These are phyloP conservation scores for Malus sieversii DNA, from an alignment of 306 rosid genomes.

Conservation along the genomic window DNA sequence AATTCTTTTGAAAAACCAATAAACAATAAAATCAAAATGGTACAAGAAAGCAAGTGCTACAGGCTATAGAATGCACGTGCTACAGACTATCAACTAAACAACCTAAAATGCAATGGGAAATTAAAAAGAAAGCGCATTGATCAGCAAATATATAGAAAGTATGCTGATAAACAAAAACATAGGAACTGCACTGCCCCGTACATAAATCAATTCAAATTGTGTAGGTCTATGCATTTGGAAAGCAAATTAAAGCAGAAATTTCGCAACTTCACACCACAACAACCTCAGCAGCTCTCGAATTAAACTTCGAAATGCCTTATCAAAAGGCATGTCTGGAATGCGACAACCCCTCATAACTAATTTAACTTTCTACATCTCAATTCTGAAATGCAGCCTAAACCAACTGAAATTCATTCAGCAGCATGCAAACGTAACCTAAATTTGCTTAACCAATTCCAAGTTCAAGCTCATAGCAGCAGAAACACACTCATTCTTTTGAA, in stretches of 20 bases:
- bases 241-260: no score
- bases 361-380: neutral
- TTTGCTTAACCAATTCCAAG: neutral
- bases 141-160: accelerated
- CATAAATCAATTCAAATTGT: no score
- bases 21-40: neutral
- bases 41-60: neutral
- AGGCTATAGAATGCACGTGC: neutral
- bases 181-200: no score
- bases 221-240: no score
- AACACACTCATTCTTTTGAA: neutral
- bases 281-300: neutral
- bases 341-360: no score
- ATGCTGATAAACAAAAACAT: no score
- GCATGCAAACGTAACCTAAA: neutral
- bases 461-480: neutral
- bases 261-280: neutral
- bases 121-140: no score
- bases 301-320: neutral
- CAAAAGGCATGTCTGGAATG: neutral
- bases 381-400: neutral
- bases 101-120: neutral
- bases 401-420: neutral
- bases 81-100: neutral
- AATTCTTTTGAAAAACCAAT: neutral